Conservation (phyloP, 2,329 filamentous ascomycete genomes). For the Beauveria sp. region DNA sequence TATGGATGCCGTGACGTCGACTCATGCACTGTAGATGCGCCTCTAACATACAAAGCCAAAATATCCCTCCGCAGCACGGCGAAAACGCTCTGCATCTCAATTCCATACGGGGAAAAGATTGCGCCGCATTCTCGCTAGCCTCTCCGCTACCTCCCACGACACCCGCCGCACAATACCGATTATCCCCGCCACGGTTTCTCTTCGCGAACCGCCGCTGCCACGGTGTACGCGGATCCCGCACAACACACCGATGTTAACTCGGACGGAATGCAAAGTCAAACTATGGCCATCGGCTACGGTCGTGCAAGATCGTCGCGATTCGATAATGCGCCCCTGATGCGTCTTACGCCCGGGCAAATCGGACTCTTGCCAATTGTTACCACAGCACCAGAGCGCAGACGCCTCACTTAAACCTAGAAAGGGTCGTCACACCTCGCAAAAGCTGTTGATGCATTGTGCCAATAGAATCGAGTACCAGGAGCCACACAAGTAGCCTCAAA, state of each 20-base stretch:
- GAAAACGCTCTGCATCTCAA: not conserved
- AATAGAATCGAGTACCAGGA: not conserved
- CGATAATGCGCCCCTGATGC: not conserved
- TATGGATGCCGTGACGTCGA: slow-evolving; percentile 10
- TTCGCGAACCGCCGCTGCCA: not conserved
- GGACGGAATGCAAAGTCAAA: not conserved
- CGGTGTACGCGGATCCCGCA: not conserved
- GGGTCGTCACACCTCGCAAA: not conserved
- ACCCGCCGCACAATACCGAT: slow-evolving; percentile 2
- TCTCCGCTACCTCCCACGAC: not conserved
- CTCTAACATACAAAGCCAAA: not conserved
- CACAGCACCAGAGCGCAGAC: not conserved
- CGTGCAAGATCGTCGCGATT: not conserved
- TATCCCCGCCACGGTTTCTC: not conserved
- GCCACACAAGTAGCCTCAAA: not conserved
- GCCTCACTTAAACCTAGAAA: not conserved
- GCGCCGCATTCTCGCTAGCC: not conserved
- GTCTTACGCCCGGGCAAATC: not conserved
- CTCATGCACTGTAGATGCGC: not conserved
- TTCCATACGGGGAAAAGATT: not conserved
- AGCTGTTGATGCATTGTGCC: not conserved
- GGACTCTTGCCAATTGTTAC: not conserved
- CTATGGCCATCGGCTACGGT: not conserved
- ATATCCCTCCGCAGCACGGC: not conserved
- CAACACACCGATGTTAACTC: not conserved